Conservation (phyloP, 2,329 filamentous ascomycete genomes). For the Colletotrichum salicis region DNA sequence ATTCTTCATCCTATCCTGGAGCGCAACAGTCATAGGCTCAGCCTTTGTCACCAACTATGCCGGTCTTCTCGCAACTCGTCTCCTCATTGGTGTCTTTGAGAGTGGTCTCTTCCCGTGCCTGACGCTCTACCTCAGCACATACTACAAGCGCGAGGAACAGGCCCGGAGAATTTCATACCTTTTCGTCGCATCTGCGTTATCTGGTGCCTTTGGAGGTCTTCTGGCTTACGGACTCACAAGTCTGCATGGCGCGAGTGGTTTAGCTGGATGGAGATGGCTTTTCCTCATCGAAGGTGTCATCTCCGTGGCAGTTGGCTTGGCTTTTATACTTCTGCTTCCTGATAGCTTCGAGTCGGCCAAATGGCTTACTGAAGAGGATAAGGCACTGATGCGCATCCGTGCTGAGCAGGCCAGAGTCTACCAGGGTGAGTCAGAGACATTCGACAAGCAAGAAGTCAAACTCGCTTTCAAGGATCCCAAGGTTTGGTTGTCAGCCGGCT, state of each 20-base stretch:
- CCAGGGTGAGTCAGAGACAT: constrained; percentile 61
- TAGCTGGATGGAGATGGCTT: constrained; percentile 61
- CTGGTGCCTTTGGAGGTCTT: constrained; percentile 51
- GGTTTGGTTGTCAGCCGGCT: constrained; percentile 58
- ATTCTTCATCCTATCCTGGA: constrained; percentile 53
- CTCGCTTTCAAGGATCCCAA: constrained; percentile 62
- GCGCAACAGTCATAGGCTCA: constrained; percentile 57
- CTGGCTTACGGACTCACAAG: constrained; percentile 59
- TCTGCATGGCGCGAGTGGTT: constrained; percentile 47
- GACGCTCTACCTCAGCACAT: constrained; percentile 48
- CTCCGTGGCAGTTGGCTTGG: constrained; percentile 57
- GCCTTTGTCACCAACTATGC: constrained; percentile 56
- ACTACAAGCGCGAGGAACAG: constrained; percentile 49
- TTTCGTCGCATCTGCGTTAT: constrained; percentile 56
- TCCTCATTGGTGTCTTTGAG: constrained; percentile 59
- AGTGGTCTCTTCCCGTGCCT: constrained; percentile 61
- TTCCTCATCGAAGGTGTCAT: constrained; percentile 62
- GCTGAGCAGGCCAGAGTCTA: constrained; percentile 52
- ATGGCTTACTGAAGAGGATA: constrained; percentile 60
- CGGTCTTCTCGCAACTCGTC: constrained; percentile 56
- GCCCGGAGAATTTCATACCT: constrained; percentile 52
- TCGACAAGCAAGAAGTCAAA: constrained; percentile 60
- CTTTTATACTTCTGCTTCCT: constrained; percentile 47
- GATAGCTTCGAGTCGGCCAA: constrained; percentile 58
- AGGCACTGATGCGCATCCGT: constrained; percentile 60